Evolutionary conservation across 2,329 filamentous ascomycete species (phyloP), one percentile per base, ranked within the genome.

Genomic region (Chalara sp.): DNA sequence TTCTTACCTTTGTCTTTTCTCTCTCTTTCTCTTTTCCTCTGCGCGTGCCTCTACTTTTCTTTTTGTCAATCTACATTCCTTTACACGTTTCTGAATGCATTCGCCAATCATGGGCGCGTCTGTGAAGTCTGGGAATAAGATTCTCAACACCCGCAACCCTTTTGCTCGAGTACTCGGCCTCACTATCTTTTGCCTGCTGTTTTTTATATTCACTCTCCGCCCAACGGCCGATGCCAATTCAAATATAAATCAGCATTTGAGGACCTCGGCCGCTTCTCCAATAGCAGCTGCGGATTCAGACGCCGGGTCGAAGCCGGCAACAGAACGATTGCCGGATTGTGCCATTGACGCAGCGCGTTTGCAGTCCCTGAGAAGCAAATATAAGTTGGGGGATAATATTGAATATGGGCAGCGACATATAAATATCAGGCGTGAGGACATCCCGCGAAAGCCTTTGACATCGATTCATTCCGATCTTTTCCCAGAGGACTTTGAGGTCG

Each of bases 371-470:
- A 70, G 74, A 57, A 59, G 72, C 30, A 72, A 70, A 54, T 76
- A 76, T 58, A 64, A 68, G 7, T 68, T 82, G 10, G 67, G 71
- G 29, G 70, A 76, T 40, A 69, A 69, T 39, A 76, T 81, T 56
- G 73, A 81, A 56, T 81, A 81, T 66, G 70, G 73, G 52, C 77
- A 77, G 65, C 72, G 78, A 50, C 78, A 80, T 58, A 67, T 81
- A 29, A 73, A 73, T 56, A 74, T 78, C 53, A 70, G 70, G 39
- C 73, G 76, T 39, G 64, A 75, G 48, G 72, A 75, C 49, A 72
- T 80, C 30, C 56, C 70, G 44, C 71, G 78, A 39, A 74, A 74
- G 58, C 70, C 71, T 12, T 69, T 80, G 55, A 80, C 76, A n/a
- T 72, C 71, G 54, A 57, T 81, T 6, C 55, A 70, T 10, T 71